A percentile compares a stretch with the other conserved stretches of the same genome.
phyloP scores from a whole-genome alignment of 2,329 filamentous ascomycete genomes.

The Lecanoromycetidae sp. region DNA sequence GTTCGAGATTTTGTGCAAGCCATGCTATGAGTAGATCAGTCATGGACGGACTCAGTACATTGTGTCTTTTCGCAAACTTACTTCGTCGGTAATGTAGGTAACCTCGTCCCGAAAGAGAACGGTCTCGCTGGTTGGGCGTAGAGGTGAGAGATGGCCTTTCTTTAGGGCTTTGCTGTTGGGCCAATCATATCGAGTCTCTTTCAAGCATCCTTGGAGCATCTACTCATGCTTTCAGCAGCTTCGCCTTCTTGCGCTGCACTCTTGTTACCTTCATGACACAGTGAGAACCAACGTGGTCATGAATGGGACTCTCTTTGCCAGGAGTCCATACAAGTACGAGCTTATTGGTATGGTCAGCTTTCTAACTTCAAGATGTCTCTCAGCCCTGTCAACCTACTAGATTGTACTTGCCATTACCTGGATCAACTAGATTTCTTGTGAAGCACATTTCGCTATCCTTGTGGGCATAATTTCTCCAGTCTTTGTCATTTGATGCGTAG shows the following conservation, averaged over 20 bases:
- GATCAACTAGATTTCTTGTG: constrained; percentile 79
- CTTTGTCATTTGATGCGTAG: constrained; percentile 55
- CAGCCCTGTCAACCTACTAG: constrained; percentile 39
- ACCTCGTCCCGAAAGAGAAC: constrained; percentile 60
- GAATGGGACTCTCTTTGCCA: constrained; percentile 69
- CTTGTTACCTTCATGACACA: constrained; percentile 67
- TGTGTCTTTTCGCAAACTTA: constrained; percentile 19
- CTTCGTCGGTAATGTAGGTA: constrained; percentile 77
- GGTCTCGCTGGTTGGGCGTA: constrained; percentile 54
- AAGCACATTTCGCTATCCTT: constrained; percentile 59
- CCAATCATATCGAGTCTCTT: constrained; percentile 70
- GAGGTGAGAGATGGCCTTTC: constrained; percentile 35
- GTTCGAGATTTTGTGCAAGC: constrained; percentile 73
- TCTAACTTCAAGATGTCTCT: background rate
- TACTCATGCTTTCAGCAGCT: constrained; percentile 23
- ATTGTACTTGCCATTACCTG: constrained; percentile 73
- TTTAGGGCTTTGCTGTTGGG: constrained; percentile 37
- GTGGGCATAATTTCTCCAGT: constrained; percentile 67
- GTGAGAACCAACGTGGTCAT: constrained; percentile 80
- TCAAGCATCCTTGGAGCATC: constrained; percentile 64
- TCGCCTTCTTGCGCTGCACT: background rate
- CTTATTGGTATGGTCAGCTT: constrained; percentile 31
- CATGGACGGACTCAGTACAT: background rate
- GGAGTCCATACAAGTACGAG: constrained; percentile 84
- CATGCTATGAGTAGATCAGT: constrained; percentile 49